Evolutionary conservation across 768 basidiomycete genomes (phyloP), one percentile per base, ranked within the genome.

Genomic region (Asterophora parasitica): DNA sequence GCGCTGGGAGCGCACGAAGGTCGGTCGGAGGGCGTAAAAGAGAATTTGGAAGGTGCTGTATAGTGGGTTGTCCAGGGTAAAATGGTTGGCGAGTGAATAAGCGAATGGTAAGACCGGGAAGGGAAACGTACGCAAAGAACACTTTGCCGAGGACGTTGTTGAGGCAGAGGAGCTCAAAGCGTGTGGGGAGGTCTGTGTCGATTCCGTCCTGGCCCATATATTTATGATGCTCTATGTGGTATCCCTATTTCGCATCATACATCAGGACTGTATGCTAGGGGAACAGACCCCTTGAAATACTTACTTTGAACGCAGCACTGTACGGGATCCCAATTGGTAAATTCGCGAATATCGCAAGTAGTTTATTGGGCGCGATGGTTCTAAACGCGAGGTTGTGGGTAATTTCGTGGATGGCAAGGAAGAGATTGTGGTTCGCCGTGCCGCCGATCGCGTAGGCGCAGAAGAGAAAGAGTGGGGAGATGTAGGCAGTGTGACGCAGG

Each of bases 111-210:
- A 41, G 32, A 35, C 40, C 31, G 44, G 32, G 17, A 38, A 39
- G 48, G 31, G 16, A 10, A 38, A 76, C 87, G 51, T 58, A 95
- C 92, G 91, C 89, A 64, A 98, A 99, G 67, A 99, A 97, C 1
- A 94, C 91, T 65, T 99, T 99, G 28, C 96, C 96, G 11, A 96
- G 80, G 7, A 98, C 95, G 60, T 96, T 97, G 68, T 93, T 92
- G 51, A 99, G 73, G 41, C 85, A 77, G 41, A 93, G 53, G 15
- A 97, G 77, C 63, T 99, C 96, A 0, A 95, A 47, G 39, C 74
- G 75, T 2, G 93, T 91, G 3, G 96, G 96, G 13, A 99, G 74
- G 65, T 99, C 96, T 7, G 92, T 93, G 61, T 99, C 96, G 47
- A 98, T 81, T 2, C 92, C 93, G 58, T 99, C 95, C 65, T 96